Base-by-base conservation (phyloP, 139 green algal genomes). In the Chloropicon primus region DNA sequence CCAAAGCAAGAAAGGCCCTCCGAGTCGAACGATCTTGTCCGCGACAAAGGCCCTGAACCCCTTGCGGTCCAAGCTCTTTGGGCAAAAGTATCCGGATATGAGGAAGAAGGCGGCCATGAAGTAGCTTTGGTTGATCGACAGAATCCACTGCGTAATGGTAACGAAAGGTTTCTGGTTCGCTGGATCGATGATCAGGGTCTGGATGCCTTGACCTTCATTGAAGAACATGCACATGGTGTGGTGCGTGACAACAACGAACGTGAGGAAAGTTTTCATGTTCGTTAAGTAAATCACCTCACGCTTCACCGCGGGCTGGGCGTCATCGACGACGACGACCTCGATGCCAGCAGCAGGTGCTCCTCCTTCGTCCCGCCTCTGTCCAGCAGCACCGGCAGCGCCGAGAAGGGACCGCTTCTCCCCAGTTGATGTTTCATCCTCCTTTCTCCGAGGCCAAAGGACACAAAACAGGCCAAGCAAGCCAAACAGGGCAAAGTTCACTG, bases 41-140 rank as follows among this genome's bases (percentile, higher is more conserved):
- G 23, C 27, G 10, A 78, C 25, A 29, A 78, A 78, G 0, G 10
- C 21, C 5, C 27, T 10, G 25, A 29, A 27, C 10, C 74, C 74
- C 0, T 78, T 78, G 74, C 74, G 74, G 25, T 78, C 74, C 26
- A 54, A 21, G n/a, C 26, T 74, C 21, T 21, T 21, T 17, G 74
- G 74, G n/a, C 25, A 74, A 24, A 78, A 78, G 27, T 78, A 78
- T 25, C 22, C 74, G 26, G 74, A 78, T 27, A 78, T 78, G 21
- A 78, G 41, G 74, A 74, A 78, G 74, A 78, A 78, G 5, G 41
- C 22, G 24, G 26, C 25, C 74, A 78, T 78, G 74, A 78, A 78
- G 27, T 78, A 78, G n/a, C 5, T 25, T 24, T 78, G 21, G 27
- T 78, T 62, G 10, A 62, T 62, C 10, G 17, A 62, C 10, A 62